phyloP scores from a whole-genome alignment of 2,329 filamentous ascomycete genomes.

The Geosmithia flava region DNA sequence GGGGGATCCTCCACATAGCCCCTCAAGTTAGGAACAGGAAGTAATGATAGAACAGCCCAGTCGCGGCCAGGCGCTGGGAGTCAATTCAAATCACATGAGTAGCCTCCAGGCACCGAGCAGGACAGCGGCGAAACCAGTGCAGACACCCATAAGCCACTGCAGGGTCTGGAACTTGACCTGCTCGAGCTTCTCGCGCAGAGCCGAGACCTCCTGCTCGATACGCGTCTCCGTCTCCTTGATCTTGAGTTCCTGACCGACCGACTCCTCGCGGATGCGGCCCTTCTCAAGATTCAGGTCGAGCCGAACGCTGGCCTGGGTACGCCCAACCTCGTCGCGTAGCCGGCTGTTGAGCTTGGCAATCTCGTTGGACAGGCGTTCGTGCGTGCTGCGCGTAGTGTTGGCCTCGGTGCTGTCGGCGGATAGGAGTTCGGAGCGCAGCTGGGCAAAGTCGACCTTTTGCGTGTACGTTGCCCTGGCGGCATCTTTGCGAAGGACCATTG shows the following conservation, averaged over 20 bases:
- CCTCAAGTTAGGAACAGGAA: too few relatives aligned
- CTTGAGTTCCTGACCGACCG: constrained; percentile 91
- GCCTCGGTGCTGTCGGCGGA: constrained; percentile 86
- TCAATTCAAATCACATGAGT: constrained; percentile 56
- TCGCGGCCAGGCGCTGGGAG: too few relatives aligned
- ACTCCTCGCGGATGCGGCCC: constrained; percentile 90
- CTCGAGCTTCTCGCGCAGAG: constrained; percentile 81
- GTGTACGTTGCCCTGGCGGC: constrained; percentile 68
- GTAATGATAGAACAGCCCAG: too few relatives aligned
- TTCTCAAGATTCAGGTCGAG: constrained; percentile 95
- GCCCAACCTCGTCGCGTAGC: constrained; percentile 82
- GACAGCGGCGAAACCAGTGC: constrained; percentile 54
- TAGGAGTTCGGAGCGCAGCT: constrained; percentile 86
- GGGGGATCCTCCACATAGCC: too few relatives aligned
- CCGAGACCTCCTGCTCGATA: constrained; percentile 95
- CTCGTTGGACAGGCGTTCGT: constrained; percentile 89
- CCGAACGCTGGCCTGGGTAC: constrained; percentile 85
- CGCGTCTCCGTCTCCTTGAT: constrained; percentile 98
- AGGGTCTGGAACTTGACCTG: constrained; percentile 96
- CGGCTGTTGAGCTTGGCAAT: constrained; percentile 85
- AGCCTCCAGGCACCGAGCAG: constrained; percentile 59
- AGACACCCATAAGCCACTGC: constrained; percentile 93
- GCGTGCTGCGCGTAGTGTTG: constrained; percentile 74
- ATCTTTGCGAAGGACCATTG: constrained; percentile 96
- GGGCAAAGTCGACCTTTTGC: constrained; percentile 95